Conservation (phyloP, 2,329 filamentous ascomycete genomes). For the Monilinia aucupariae region DNA sequence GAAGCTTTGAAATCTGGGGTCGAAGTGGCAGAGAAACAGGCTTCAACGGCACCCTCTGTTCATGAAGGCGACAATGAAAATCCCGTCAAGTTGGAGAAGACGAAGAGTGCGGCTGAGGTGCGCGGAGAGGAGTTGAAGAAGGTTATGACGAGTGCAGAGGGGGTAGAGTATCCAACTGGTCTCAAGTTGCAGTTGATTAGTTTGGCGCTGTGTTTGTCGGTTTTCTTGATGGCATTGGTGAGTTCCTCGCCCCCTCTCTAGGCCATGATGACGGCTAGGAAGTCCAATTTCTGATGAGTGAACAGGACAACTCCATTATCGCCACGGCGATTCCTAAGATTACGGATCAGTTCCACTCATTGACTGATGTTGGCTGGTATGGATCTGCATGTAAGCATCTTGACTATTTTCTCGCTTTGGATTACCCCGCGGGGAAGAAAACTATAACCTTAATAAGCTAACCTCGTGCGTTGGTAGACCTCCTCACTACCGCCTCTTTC, state of each 20-base stretch:
- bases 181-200: slow-evolving; percentile 30
- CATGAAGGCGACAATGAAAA: not conserved
- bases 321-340: slow-evolving; percentile 53
- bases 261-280: no score
- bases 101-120: slow-evolving; percentile 18
- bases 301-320: slow-evolving; percentile 13
- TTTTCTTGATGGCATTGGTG: slow-evolving; percentile 31
- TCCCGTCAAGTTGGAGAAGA: slow-evolving; percentile 8
- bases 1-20: not conserved
- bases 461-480: not conserved
- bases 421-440: not conserved
- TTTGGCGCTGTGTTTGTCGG: slow-evolving; percentile 31
- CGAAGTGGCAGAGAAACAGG: not conserved
- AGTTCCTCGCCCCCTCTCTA: not conserved
- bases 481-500: slow-evolving; percentile 15
- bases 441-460: not conserved
- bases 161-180: slow-evolving; percentile 32
- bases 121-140: slow-evolving; percentile 23
- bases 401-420: slow-evolving; percentile 26
- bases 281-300: not conserved
- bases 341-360: slow-evolving; percentile 46
- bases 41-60: not conserved
- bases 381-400: slow-evolving; percentile 46
- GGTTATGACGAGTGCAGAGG: slow-evolving; percentile 31
- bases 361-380: slow-evolving; percentile 51